Conservation (phyloP, 495 filamentous ascomycete genomes). For the Lophiostoma macrostomum region DNA sequence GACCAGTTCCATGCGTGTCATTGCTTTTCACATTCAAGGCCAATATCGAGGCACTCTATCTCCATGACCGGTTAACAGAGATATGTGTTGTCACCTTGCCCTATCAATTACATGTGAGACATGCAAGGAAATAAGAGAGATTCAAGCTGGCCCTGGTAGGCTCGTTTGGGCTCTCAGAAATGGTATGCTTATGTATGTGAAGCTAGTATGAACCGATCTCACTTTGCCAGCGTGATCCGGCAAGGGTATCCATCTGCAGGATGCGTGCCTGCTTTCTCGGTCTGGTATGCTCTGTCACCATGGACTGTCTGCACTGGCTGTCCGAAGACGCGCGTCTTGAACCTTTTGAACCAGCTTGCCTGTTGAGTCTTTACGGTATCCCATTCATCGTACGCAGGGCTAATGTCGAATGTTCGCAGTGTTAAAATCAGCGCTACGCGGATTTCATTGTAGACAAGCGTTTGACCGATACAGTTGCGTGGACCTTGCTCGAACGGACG, state of each 20-base stretch:
- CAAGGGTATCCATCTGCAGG: slow-evolving; percentile 13
- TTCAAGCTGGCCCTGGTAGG: too few species aligned
- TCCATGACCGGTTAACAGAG: too few species aligned
- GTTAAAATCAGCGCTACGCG: slow-evolving; percentile 48
- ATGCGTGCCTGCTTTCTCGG: background rate
- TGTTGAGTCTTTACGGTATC: slow-evolving; percentile 1
- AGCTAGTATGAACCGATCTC: too few species aligned
- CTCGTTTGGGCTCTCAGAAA: too few species aligned
- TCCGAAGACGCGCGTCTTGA: background rate
- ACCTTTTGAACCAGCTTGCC: background rate
- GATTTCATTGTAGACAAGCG: slow-evolving; percentile 29
- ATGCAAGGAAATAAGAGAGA: too few species aligned
- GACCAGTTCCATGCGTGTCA: too few species aligned
- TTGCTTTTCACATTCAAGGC: too few species aligned
- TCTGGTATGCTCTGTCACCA: slow-evolving; percentile 18
- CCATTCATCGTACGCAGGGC: slow-evolving; percentile 25
- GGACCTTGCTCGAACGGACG: slow-evolving; percentile 42
- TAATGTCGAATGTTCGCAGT: slow-evolving; percentile 48
- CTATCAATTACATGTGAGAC: too few species aligned
- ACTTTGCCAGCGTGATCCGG: background rate
- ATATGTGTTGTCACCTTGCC: too few species aligned
- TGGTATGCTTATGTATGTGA: too few species aligned
- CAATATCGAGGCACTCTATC: too few species aligned
- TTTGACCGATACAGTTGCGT: slow-evolving; percentile 55
- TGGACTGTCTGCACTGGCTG: background rate